Base-by-base conservation (phyloP, 495 filamentous ascomycete genomes). In the Penicillium waksmanii region DNA sequence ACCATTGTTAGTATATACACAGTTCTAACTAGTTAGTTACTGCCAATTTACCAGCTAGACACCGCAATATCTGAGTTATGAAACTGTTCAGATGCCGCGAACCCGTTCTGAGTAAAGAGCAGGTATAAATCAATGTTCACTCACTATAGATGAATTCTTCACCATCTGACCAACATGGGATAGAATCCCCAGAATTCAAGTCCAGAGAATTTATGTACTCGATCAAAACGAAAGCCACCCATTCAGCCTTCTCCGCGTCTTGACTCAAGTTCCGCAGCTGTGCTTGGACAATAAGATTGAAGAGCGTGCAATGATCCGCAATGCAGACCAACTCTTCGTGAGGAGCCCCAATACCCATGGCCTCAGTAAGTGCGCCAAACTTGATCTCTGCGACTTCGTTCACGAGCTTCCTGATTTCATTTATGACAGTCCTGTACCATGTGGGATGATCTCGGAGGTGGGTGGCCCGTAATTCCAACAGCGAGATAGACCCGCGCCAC, bases 191-290 rank as follows among this genome's bases (percentile, higher is more conserved):
- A 53, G 27, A 53, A 23, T 48, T 19, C 21, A 48, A 48, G 3
- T 25, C 19, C 46, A 48, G 15, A 48, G 46, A 48, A 48, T 48
- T 48, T 1, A 48, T 25, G 23, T 48, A 48, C 21, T 48, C 46
- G 23, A 48, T 31, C 46, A 48, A 13, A n/a, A 48, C 12, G 0
- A 18, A 48, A 12, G 46, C 46, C 9, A 27, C 46, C 46, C 21
- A 48, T 48, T 48, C 46, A 13, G 46, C 46, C 46, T 25, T 48
- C 46, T 23, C 12, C 3, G 21, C 0, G 23, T 48, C 21, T n/a
- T 27, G 46, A 27, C 46, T 23, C 2, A 48, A n/a, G 21, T 21
- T 5, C 46, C 46, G 46, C 18, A 48, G 6, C 21, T 48, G 46
- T 27, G 46, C 15, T 7, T 31, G 19, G 19, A 48, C 46, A 48